phyloP scores from a whole-genome alignment of 352 stramenopile genomes.

The Halophytophthora polymorphica region DNA sequence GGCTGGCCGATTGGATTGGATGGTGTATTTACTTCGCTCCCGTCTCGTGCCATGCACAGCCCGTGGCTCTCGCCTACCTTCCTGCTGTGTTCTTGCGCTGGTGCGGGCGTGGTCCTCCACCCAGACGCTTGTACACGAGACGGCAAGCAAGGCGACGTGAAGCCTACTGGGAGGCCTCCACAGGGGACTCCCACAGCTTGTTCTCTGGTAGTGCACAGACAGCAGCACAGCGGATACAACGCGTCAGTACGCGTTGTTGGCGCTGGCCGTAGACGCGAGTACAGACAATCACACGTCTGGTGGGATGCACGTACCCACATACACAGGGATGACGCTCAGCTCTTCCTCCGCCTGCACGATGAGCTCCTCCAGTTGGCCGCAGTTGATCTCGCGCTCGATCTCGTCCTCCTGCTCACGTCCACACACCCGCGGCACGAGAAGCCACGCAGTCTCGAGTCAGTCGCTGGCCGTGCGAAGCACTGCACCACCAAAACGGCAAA shows the following conservation, averaged over 20 bases:
- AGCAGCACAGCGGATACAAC: slow-evolving; percentile 2
- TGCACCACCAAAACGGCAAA: slow-evolving; percentile 15
- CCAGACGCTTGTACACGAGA: not conserved
- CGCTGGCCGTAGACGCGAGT: no score
- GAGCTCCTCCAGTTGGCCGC: slow-evolving; percentile 84
- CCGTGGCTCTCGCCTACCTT: slow-evolving; percentile 5
- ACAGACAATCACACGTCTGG: no score
- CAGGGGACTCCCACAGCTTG: slow-evolving; percentile 83
- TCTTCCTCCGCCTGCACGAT: slow-evolving; percentile 87
- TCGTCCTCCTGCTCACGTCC: slow-evolving; percentile 45
- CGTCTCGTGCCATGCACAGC: no score
- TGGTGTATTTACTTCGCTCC: slow-evolving; percentile 29
- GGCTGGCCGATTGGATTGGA: no score
- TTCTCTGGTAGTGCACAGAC: no score
- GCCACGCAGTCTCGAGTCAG: slow-evolving; percentile 1
- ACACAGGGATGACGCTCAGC: slow-evolving; percentile 81
- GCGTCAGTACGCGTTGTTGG: no score
- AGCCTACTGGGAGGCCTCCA: slow-evolving; percentile 36
- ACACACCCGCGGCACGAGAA: not conserved
- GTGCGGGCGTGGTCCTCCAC: slow-evolving; percentile 2
- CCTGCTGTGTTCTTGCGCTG: slow-evolving; percentile 1
- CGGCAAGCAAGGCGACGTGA: not conserved
- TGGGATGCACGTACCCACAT: slow-evolving; percentile 58
- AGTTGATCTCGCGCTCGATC: slow-evolving; percentile 87
- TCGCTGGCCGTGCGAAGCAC: no score